Conservation (phyloP, 305 asterid species). For the Fraxinus sp. region DNA sequence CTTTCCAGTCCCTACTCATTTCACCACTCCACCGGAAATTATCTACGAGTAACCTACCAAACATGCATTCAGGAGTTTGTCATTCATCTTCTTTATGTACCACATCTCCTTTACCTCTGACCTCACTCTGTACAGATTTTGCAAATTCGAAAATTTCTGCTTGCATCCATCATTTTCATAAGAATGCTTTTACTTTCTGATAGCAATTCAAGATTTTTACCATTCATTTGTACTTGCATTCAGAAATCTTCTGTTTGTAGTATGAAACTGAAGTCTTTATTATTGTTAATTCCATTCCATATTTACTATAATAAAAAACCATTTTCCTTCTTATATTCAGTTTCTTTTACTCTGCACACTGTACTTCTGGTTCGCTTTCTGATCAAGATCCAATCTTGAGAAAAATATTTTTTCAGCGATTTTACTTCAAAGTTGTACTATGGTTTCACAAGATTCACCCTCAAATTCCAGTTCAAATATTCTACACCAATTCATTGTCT, state of each 20-base stretch:
- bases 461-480: constrained; percentile 56
- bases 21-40: not conserved
- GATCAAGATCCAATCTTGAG: constrained; percentile 23
- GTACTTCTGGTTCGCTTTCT: not conserved
- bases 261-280: constrained; percentile 1
- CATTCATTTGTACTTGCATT: constrained; percentile 27
- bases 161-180: not conserved
- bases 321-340: not conserved
- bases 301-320: not conserved
- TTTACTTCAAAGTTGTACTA: constrained; percentile 16
- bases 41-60: not conserved
- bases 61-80: not conserved
- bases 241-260: constrained; percentile 12
- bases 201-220: constrained; percentile 12
- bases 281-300: constrained; percentile 1
- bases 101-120: not conserved
- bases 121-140: not conserved
- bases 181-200: constrained; percentile 12
- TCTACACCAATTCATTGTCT: constrained; percentile 59
- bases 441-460: constrained; percentile 71
- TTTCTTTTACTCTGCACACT: not conserved
- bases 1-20: not conserved
- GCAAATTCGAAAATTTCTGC: not conserved
- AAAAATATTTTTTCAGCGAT: not conserved
- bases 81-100: not conserved